Evolutionary conservation across 441 rosid species (phyloP).

Genomic region (Gossypium aridum): DNA sequence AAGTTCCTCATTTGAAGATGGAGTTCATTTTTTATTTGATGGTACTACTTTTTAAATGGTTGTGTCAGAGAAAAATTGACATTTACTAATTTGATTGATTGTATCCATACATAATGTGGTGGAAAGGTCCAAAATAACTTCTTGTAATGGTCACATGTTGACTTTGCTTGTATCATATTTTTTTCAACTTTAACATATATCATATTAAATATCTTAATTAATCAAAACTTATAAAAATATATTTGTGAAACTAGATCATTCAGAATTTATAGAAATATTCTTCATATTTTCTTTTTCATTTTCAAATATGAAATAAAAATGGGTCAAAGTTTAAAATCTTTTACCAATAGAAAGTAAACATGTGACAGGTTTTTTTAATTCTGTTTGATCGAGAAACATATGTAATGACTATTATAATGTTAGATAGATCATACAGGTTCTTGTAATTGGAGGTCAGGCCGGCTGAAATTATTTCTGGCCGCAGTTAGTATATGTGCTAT

Average conservation of each 20-base stretch:
- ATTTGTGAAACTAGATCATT: neutral
- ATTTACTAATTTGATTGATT: neutral
- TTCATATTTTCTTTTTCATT: neutral
- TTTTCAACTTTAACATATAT: neutral
- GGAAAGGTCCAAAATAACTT: neutral
- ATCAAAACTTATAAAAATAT: neutral
- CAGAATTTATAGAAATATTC: neutral
- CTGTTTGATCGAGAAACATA: neutral
- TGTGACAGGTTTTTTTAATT: neutral
- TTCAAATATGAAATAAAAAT: neutral
- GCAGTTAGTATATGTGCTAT: neutral
- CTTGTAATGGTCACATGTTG: neutral
- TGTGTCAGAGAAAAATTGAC: neutral
- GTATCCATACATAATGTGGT: neutral
- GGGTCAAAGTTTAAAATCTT: neutral
- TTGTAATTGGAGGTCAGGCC: neutral
- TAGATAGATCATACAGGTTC: neutral
- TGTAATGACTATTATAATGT: neutral
- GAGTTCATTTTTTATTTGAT: neutral
- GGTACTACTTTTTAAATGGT: neutral
- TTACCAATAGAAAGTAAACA: neutral
- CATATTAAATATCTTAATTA: neutral
- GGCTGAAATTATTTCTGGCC: neutral
- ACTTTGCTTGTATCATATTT: neutral
- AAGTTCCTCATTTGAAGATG: neutral